A percentile compares a stretch with the other conserved stretches of the same genome.
These are phyloP conservation scores for Sherardia arvensis DNA, from an alignment of 257 asterid genomes.

Conservation along the genomic window DNA sequence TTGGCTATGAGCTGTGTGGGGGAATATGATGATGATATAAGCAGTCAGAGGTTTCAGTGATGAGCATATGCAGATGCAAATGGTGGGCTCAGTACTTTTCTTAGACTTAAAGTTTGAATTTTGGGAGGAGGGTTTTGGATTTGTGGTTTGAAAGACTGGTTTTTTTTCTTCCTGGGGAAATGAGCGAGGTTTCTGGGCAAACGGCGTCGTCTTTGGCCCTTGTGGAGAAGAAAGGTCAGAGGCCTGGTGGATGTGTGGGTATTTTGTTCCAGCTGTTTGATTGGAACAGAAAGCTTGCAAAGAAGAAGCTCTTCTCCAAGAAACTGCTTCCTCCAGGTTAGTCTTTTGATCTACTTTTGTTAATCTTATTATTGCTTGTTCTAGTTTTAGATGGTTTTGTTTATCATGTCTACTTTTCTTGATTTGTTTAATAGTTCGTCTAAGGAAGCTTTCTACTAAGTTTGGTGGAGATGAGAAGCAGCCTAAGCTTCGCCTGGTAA, in stretches of 20 bases:
- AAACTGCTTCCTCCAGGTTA: constrained; percentile 83
- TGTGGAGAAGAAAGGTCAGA: constrained; percentile 74
- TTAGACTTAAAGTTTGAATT: constrained; percentile 6
- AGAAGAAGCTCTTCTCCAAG: constrained; percentile 71
- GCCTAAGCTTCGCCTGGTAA: constrained; percentile 84
- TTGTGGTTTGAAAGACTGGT: constrained; percentile 5
- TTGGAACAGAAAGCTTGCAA: constrained; percentile 85
- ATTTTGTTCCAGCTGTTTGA: constrained; percentile 81
- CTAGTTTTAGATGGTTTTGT: background rate
- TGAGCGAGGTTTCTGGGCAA: constrained; percentile 51
- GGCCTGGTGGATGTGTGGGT: constrained; percentile 83
- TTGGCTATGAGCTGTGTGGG: background rate
- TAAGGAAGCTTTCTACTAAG: constrained; percentile 58
- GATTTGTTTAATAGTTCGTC: constrained; percentile 44
- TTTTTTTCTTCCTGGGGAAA: constrained; percentile 22
- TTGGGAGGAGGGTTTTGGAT: constrained; percentile 12
- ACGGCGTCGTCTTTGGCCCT: constrained; percentile 47
- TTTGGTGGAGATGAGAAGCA: constrained; percentile 78
- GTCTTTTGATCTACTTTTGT: constrained; percentile 10
- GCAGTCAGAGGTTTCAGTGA: background rate
- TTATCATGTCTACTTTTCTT: background rate
- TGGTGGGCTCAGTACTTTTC: background rate
- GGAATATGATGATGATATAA: constrained; percentile 4
- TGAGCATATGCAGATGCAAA: background rate
- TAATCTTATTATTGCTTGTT: background rate